Conservation (phyloP, 2,329 filamentous ascomycete genomes). For the Cylindrodendrum hubeiense region DNA sequence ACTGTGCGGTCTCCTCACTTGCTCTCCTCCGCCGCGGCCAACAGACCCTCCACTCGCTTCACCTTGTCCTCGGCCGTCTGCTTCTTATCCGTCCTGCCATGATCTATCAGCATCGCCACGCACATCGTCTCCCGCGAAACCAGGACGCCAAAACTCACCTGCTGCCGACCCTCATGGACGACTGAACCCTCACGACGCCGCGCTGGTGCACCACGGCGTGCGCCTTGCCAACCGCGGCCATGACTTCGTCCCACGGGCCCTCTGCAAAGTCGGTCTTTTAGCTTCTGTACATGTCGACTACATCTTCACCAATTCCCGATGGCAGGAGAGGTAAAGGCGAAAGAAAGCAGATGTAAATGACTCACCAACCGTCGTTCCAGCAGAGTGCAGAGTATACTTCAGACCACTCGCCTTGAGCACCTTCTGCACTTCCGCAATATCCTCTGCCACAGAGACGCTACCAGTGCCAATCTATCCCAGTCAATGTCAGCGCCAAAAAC, state of each 20-base stretch:
- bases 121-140: background rate
- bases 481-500: slow-evolving; percentile 17
- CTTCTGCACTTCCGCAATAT: slow-evolving; percentile 90
- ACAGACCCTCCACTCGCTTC: slow-evolving; percentile 65
- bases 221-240: slow-evolving; percentile 86
- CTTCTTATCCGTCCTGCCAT: slow-evolving; percentile 82
- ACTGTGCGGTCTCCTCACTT: slow-evolving; percentile 5
- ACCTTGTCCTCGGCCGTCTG: slow-evolving; percentile 88
- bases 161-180: slow-evolving; percentile 87
- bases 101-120: background rate
- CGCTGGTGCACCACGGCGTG: slow-evolving; percentile 81
- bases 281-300: background rate
- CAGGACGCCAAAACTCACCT: slow-evolving; percentile 62
- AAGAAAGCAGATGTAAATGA: slow-evolving; percentile 36
- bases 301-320: background rate
- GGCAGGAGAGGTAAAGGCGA: background rate
- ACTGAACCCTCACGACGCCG: slow-evolving; percentile 87
- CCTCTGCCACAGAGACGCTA: slow-evolving; percentile 79
- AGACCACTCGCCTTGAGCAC: slow-evolving; percentile 85
- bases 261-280: slow-evolving; percentile 65
- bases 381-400: slow-evolving; percentile 90
- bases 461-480: slow-evolving; percentile 79
- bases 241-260: slow-evolving; percentile 90
- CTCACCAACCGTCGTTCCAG: slow-evolving; percentile 91
- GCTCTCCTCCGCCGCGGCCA: slow-evolving; percentile 48